phyloP scores from a whole-genome alignment of 192 early-diverging fungal genomes.

The Oehlia diaphana region DNA sequence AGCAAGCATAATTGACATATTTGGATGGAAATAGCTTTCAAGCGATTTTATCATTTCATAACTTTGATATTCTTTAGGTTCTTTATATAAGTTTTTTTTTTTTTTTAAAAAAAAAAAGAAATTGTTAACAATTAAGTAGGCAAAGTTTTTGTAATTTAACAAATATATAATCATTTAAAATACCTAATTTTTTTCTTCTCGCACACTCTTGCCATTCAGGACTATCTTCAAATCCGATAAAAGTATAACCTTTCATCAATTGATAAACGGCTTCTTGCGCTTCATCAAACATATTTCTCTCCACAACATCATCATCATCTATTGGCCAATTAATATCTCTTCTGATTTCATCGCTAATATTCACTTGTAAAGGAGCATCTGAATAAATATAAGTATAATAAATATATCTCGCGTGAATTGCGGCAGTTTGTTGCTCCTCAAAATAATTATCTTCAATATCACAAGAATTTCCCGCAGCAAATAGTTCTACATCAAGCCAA shows the following conservation, averaged over 20 bases:
- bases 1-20: constrained; percentile 31
- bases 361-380: constrained; percentile 68
- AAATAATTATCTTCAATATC: constrained; percentile 21
- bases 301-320: constrained; percentile 51
- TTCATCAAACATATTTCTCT: constrained; percentile 77
- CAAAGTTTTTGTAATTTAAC: not conserved
- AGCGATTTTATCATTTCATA: constrained; percentile 22
- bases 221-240: constrained; percentile 71
- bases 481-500: constrained; percentile 83
- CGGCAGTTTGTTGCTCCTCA: constrained; percentile 34
- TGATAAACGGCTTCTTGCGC: constrained; percentile 76
- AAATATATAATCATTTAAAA: no score
- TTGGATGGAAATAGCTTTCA: constrained; percentile 29
- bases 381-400: constrained; percentile 74
- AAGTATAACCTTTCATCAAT: constrained; percentile 71
- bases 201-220: constrained; percentile 44
- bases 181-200: constrained; percentile 37
- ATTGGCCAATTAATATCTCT: constrained; percentile 75
- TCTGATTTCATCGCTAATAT: constrained; percentile 67
- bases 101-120: constrained; percentile 12
- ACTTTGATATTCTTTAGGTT: constrained; percentile 22
- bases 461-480: constrained; percentile 36
- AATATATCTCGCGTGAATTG: constrained; percentile 65
- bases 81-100: not conserved
- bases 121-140: not conserved